These are phyloP conservation scores for Arctium minus DNA, from an alignment of 129 eudicot genomes.

Conservation along the genomic window DNA sequence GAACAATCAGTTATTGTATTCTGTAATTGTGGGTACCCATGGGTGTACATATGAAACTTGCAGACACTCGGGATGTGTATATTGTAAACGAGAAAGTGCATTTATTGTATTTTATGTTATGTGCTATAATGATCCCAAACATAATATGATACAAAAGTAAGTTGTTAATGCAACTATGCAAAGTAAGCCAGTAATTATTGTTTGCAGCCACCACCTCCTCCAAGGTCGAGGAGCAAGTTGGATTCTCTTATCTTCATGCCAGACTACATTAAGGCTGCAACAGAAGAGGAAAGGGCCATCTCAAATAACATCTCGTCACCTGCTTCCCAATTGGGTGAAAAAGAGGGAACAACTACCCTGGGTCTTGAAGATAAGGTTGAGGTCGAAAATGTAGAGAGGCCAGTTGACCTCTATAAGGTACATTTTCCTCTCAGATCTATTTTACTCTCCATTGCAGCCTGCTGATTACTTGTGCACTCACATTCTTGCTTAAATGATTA, in stretches of 20 bases:
- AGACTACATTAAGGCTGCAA: constrained; percentile 47
- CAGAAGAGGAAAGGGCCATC: constrained; percentile 35
- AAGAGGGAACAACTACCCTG: constrained; percentile 25
- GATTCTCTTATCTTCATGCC: constrained; percentile 85
- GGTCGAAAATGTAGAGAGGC: constrained; percentile 91
- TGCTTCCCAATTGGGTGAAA: constrained; percentile 20
- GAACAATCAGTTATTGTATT: too few relatives aligned
- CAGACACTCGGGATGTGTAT: not conserved
- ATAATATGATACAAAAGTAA: not conserved
- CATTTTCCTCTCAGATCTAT: not conserved
- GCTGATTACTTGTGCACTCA: not conserved
- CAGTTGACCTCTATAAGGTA: constrained; percentile 98
- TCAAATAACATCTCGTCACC: constrained; percentile 21
- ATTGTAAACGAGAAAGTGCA: not conserved
- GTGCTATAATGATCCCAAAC: not conserved
- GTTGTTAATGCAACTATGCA: constrained; percentile 1
- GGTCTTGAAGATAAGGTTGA: constrained; percentile 55
- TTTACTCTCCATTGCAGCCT: not conserved
- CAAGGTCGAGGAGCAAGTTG: constrained; percentile 84
- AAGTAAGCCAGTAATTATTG: not conserved
- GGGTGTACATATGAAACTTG: too few relatives aligned
- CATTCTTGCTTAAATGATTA: not conserved
- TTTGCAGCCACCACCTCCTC: constrained; percentile 89
- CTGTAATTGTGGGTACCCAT: too few relatives aligned
- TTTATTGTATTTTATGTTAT: not conserved